Evolutionary conservation across 2,329 filamentous ascomycete species (phyloP), one percentile per base, ranked within the genome.

Genomic region (Penicillium vulpinum): DNA sequence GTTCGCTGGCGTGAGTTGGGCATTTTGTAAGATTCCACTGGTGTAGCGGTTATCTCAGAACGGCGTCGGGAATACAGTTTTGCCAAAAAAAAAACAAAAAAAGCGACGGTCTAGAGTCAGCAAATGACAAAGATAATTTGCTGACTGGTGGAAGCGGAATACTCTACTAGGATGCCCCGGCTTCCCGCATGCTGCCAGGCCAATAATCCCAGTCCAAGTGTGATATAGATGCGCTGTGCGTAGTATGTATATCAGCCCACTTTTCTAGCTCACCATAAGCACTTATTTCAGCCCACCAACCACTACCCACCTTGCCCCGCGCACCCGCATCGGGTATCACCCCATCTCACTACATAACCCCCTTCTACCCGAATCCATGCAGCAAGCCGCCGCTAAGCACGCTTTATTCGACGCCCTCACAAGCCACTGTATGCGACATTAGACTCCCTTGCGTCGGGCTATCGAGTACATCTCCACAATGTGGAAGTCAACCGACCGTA

Each of bases 371-470:
- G 41, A 53, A 18, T 22, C 4, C 41, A 46, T 53, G 51, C 51
- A 47, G 16, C 51, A 53, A 39, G 24, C 51, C 51, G 51, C 24
- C 41, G 31, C 51, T 53, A 52, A 46, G 31, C n/a, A 38, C 41
- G 41, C 24, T 11, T 53, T 53, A 24, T 47, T 31, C 7, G 24
- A 29, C 9, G 35, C 18, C 40, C 24, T 7, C 22, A 18, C 28
- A 47, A 22, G 50, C 22, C 29, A 36, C 50, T 41, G 22, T 26
- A 45, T 45, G 10, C 21, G 49, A 44, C 18, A 18, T 3, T 15
- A 35, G 16, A 21, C 8, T 31, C 22, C 40, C 29, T 28, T 52
- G 28, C 24, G 22, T 16, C 6, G 16, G n/a, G 29, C 21, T 21
- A 10, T 45, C 22, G 49, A 38, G 31, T 18, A 13, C 7, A 13